These are phyloP conservation scores for Aspergillus fumigatus DNA, from an alignment of 2,329 filamentous ascomycete species.

Conservation along the genomic window DNA sequence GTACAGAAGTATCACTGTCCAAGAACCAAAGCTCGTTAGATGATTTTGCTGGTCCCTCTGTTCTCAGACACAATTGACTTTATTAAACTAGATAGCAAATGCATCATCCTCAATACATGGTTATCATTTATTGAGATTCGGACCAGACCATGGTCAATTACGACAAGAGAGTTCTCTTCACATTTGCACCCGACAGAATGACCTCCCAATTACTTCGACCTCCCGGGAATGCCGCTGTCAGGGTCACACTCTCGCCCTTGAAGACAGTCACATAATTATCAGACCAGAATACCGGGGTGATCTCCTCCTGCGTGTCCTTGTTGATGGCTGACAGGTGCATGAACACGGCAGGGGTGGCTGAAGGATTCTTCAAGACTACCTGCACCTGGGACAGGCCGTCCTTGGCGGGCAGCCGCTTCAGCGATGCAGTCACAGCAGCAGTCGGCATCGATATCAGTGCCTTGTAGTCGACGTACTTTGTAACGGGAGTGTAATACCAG, in stretches of 20 bases:
- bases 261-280: slow-evolving; percentile 62
- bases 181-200: slow-evolving; percentile 21
- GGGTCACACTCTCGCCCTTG: slow-evolving; percentile 49
- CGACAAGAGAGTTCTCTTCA: slow-evolving; percentile 6
- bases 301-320: slow-evolving; percentile 36
- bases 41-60: no score
- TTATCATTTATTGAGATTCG: no score
- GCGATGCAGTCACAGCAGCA: slow-evolving; percentile 35
- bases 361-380: slow-evolving; percentile 50
- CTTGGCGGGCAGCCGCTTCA: slow-evolving; percentile 2
- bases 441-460: slow-evolving; percentile 38
- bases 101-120: no score
- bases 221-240: slow-evolving; percentile 30
- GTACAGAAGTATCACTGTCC: no score
- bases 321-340: slow-evolving; percentile 50
- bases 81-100: background rate
- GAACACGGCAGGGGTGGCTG: slow-evolving; percentile 54
- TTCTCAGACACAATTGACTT: no score
- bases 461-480: slow-evolving; percentile 47
- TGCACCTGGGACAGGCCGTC: slow-evolving; percentile 14
- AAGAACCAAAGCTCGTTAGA: no score
- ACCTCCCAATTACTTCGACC: slow-evolving; percentile 9
- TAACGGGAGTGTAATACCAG: slow-evolving; percentile 58
- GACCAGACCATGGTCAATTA: background rate
- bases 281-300: slow-evolving; percentile 53